A percentile compares a stretch with the other conserved stretches of the same genome.
Conservation (phyloP, 495 filamentous ascomycete genomes). For the Bacidia gigantensis region DNA sequence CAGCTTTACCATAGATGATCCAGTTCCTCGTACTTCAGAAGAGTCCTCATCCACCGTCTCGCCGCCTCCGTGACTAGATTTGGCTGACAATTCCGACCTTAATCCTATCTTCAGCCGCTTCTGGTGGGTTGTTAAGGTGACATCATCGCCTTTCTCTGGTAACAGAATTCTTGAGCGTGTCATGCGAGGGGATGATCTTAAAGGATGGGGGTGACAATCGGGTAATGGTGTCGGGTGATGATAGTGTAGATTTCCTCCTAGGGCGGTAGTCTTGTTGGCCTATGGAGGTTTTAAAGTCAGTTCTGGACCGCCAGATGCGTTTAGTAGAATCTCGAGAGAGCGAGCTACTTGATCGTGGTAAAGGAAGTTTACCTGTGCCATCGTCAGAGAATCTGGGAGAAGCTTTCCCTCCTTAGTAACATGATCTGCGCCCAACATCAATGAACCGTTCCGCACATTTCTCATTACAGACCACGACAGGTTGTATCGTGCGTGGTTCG, state of each 20-base stretch:
- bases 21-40: neutral
- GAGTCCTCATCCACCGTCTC: neutral
- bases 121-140: neutral
- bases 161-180: neutral
- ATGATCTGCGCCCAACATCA: slow-evolving; percentile 14
- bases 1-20: too few species aligned
- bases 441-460: slow-evolving; percentile 11
- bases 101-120: slow-evolving; percentile 2
- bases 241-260: slow-evolving; percentile 5
- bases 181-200: slow-evolving; percentile 15
- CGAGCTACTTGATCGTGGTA: too few species aligned
- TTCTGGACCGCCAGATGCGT: too few species aligned
- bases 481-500: slow-evolving; percentile 13
- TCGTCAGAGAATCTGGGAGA: too few species aligned
- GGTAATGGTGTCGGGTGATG: slow-evolving; percentile 20
- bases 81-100: neutral
- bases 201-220: slow-evolving; percentile 19
- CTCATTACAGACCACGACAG: slow-evolving; percentile 12
- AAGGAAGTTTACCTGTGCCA: too few species aligned
- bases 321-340: too few species aligned
- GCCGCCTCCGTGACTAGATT: neutral
- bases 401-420: slow-evolving; percentile 6
- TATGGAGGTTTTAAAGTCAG: neutral
- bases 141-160: neutral
- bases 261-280: neutral